Conservation (phyloP, 208 protist species). For the Leishmania tarentolae region DNA sequence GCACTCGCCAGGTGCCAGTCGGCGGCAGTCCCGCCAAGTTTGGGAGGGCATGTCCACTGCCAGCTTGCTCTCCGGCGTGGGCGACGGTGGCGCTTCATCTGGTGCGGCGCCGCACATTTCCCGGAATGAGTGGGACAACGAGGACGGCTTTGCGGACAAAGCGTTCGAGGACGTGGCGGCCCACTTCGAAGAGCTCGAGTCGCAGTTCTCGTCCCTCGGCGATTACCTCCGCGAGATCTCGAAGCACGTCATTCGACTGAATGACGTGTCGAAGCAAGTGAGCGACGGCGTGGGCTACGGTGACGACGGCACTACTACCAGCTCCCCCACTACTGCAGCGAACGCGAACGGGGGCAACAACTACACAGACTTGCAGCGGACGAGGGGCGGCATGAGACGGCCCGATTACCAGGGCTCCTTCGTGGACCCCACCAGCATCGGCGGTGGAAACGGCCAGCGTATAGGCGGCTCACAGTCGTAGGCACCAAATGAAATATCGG, state of each 20-base stretch:
- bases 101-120: slow-evolving; percentile 29
- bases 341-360: neutral
- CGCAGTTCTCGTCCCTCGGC: slow-evolving; percentile 71
- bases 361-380: neutral
- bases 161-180: slow-evolving; percentile 76
- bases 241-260: slow-evolving; percentile 78
- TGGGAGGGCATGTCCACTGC: slow-evolving; percentile 4
- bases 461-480: neutral
- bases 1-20: slow-evolving; percentile 6
- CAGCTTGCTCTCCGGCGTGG: neutral
- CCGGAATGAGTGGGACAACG: slow-evolving; percentile 35
- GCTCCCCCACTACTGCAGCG: neutral
- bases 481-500: neutral
- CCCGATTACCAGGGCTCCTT: neutral
- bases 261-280: slow-evolving; percentile 80
- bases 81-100: slow-evolving; percentile 10
- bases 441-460: neutral
- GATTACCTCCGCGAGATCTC: slow-evolving; percentile 83
- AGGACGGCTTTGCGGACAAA: slow-evolving; percentile 59
- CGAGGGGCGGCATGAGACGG: neutral
- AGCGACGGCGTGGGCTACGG: slow-evolving; percentile 31
- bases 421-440: neutral
- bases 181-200: slow-evolving; percentile 76
- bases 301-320: neutral
- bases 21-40: slow-evolving; percentile 23